phyloP scores from a whole-genome alignment of 2,329 filamentous ascomycete genomes.

The Aspergillus melleus region DNA sequence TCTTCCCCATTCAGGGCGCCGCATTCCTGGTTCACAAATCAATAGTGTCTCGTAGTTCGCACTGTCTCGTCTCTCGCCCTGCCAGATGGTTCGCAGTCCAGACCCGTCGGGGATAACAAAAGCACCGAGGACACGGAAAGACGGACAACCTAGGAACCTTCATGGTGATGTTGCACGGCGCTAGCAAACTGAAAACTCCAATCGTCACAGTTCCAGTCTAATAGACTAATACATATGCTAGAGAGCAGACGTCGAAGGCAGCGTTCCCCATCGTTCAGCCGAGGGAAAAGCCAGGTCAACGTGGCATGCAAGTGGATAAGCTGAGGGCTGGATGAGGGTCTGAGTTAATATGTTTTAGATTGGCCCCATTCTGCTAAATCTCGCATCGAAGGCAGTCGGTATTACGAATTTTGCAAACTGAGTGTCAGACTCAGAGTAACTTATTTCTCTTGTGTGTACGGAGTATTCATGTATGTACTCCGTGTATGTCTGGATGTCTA shows the following conservation, averaged over 20 bases:
- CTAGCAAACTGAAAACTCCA: no score
- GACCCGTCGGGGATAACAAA: background rate
- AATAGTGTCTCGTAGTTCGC: background rate
- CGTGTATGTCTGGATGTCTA: no score
- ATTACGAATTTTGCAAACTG: background rate
- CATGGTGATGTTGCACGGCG: no score
- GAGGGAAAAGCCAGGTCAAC: background rate
- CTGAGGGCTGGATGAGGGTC: background rate
- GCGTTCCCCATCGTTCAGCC: slow-evolving; percentile 2
- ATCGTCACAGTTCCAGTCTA: no score
- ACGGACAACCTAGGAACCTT: no score
- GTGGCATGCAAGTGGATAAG: slow-evolving; percentile 3
- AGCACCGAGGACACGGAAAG: background rate
- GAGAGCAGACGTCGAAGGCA: background rate
- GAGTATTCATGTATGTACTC: no score
- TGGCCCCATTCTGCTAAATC: background rate
- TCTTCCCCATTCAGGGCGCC: background rate
- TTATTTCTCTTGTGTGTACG: no score
- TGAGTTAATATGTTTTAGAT: background rate
- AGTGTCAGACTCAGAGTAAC: no score
- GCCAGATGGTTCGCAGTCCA: background rate
- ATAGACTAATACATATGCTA: no score
- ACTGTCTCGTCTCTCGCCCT: background rate
- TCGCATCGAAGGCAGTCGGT: background rate
- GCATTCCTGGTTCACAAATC: background rate